Base-by-base conservation (phyloP, 495 filamentous ascomycete species). In the Oleoguttula mirabilis region DNA sequence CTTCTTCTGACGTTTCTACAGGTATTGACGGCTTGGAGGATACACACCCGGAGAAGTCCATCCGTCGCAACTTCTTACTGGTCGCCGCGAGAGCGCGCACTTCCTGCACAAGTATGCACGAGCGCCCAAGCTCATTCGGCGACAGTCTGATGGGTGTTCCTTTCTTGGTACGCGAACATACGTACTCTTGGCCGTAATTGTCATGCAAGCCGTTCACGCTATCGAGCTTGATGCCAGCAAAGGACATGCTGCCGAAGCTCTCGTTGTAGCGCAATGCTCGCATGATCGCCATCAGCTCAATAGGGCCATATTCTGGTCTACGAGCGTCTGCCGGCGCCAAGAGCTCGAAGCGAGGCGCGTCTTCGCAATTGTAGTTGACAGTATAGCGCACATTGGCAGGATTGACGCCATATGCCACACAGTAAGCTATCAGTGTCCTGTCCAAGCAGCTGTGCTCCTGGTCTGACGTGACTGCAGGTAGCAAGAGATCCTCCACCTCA, bases 181-280 rank as follows among this genome's bases (percentile, higher is more conserved):
- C 73, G 47, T 75, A 68, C 51, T 88, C 82, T 6, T 56, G 55
- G 0, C 80, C 82, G 52, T 74, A 66, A 3, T 55, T 23, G 57
- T 88, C 82, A 35, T 64, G 60, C 15, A 79, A 50, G 6, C 70
- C 69, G 48, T 83, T 78, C 20, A 88, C 57, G 24, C 60, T 52
- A 47, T 85, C 79, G 8, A 98, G 68, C 45, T 71, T 75, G 35
- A 93, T 72, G 21, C 79, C 76, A 11, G 69, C 64, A 58, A 95
- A 94, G 1, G 86, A 94, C 27, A 98, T 72, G 1, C 84, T 80
- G 38, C 70, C 70, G 59, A 95, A 95, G 11, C 75, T 82, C 57
- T 94, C 85, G 53, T 95, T 95, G 63, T 93, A 98, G 25, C 90
- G 74, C 36, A 98, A 63, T 4, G 90, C 75, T 15, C 88, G 75